Conservation (phyloP, 139 green algal genomes). For the Chlamydomonas incerta region DNA sequence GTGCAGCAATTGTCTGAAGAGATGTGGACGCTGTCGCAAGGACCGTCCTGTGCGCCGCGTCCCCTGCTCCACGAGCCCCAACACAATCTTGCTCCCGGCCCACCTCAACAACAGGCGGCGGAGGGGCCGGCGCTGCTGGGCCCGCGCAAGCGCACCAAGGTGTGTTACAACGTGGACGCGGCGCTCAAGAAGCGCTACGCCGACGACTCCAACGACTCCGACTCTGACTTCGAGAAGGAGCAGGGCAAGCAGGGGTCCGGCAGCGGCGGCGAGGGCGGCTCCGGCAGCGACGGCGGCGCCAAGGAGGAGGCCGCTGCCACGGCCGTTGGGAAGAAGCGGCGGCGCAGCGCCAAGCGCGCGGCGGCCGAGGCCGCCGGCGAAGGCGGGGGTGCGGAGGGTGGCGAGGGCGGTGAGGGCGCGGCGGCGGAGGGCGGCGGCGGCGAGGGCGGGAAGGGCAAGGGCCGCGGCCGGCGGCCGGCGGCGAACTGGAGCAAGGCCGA, state of each 20-base stretch:
- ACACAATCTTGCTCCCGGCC: background rate
- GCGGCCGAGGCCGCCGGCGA: background rate
- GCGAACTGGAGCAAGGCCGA: constrained; percentile 51
- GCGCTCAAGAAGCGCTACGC: background rate
- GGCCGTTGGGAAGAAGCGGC: background rate
- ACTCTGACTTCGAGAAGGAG: background rate
- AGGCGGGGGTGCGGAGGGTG: background rate
- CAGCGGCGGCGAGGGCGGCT: background rate
- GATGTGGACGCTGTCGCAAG: too few species aligned
- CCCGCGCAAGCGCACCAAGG: constrained; percentile 56
- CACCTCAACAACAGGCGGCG: background rate
- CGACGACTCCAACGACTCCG: background rate
- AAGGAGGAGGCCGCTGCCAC: background rate
- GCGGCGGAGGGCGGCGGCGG: background rate
- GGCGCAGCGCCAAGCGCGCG: background rate
- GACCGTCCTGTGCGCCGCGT: background rate
- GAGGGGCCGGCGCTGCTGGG: constrained; percentile 40
- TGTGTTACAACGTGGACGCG: constrained; percentile 65
- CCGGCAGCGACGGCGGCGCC: background rate
- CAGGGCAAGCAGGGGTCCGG: background rate
- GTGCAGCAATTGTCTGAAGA: too few species aligned
- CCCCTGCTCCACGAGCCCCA: too few species aligned
- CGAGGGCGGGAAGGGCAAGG: background rate
- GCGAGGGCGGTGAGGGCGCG: background rate
- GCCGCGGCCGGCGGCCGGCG: background rate